phyloP scores from a whole-genome alignment of 306 rosid genomes.

The Vigna trinervia region DNA sequence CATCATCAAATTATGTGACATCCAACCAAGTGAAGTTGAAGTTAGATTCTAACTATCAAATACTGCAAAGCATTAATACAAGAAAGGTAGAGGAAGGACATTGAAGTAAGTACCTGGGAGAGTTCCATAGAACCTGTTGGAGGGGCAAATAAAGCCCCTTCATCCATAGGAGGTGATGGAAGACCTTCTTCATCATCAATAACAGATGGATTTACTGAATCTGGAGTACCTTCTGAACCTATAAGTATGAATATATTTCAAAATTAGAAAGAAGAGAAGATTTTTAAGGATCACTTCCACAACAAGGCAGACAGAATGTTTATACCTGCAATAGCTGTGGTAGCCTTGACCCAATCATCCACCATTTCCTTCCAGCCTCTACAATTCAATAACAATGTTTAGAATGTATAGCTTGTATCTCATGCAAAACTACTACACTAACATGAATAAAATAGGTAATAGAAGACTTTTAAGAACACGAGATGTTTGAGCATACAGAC shows the following conservation, averaged over 20 bases:
- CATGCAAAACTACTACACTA: constrained; percentile 2
- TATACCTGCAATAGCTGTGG: constrained; percentile 52
- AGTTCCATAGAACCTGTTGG: constrained; percentile 72
- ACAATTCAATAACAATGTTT: constrained; percentile 44
- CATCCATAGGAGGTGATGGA: constrained; percentile 89
- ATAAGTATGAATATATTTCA: neutral
- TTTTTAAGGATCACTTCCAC: neutral
- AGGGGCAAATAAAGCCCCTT: constrained; percentile 61
- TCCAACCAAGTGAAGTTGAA: constrained; percentile 38
- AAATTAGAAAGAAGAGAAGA: constrained; percentile 4
- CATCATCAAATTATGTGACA: constrained; percentile 31
- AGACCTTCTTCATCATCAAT: constrained; percentile 77
- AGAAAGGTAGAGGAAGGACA: constrained; percentile 5
- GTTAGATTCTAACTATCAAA: constrained; percentile 49
- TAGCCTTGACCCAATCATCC: constrained; percentile 73
- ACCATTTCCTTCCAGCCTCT: constrained; percentile 80
- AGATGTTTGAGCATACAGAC: neutral
- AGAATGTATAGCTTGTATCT: constrained; percentile 25
- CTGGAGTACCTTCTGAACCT: constrained; percentile 71
- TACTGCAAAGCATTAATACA: neutral
- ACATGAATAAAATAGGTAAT: neutral
- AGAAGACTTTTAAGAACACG: neutral
- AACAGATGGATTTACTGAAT: constrained; percentile 64
- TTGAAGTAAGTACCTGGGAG: constrained; percentile 63
- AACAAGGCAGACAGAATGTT: constrained; percentile 16